Evolutionary conservation across 345 rosid species (phyloP), one percentile per base, ranked within the genome.

Genomic region (Cardamine resedifolia): DNA sequence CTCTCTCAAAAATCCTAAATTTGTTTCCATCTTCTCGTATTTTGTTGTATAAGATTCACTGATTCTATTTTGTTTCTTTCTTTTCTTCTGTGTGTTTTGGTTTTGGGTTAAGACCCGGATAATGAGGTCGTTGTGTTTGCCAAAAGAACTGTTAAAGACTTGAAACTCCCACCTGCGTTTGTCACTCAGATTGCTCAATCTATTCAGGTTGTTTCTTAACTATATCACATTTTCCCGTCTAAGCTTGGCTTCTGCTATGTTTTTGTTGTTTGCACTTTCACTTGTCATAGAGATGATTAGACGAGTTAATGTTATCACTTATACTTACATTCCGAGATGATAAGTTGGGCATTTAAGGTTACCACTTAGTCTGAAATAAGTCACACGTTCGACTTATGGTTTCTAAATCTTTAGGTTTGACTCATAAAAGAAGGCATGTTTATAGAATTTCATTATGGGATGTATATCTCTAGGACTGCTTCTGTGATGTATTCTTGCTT

Each of bases 151-250:
- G 97, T 86, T 19, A 95, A 86, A 79, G 99, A 95, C 76, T 84
- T 95, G 86, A 90, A 91, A 84, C 91, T 91, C 56, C 96, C 97
- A 21, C 87, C 86, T 47, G 87, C 90, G 23, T 95, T 91, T 67
- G 72, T 83, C 34, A 84, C 85, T 47, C 99, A 89, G 77, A 90
- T 95, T 52, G 86, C 87, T 45, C 97, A 91, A 68, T 95, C 97
- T 71, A 90, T 95, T 81, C 97, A 95, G 89, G 99, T 90, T 60
- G 7, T 4, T 55, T 47, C 0, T 19, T 12, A 21, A 19, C 47
- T 44, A 11, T 6, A 51, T 71, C 45, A 45, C 18, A 9, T 26
- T 33, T 16, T 5, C 15, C 23, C 11, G 15, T 28, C 1, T 21
- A 21, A 14, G 41, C 51, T 11, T 50, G 34, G 50, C 21, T 48